Conservation (phyloP, 129 eudicot genomes). For the Rutidosis leptorrhynchoides region DNA sequence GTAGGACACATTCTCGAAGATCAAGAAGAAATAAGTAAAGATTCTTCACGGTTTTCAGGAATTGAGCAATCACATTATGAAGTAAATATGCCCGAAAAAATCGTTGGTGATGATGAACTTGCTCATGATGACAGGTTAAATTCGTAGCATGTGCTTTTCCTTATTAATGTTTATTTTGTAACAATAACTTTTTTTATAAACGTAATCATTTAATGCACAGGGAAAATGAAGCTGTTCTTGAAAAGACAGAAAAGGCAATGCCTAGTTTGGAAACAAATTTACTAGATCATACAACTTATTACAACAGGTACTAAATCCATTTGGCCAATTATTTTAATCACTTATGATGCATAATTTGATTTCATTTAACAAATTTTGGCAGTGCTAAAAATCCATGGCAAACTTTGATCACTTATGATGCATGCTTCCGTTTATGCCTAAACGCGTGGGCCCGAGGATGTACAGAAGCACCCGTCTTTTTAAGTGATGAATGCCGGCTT, state of each 20-base stretch:
- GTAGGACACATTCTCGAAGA: conserved; percentile 32
- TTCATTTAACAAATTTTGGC: conserved; percentile 28
- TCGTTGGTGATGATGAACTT: conserved; percentile 27
- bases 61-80: conserved; percentile 30
- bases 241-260: conserved; percentile 32
- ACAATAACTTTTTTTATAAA: background rate
- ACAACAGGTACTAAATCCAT: conserved; percentile 38
- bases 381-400: conserved; percentile 92
- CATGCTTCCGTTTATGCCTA: conserved; percentile 83
- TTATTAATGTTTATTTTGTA: conserved; percentile 2
- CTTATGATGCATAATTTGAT: background rate
- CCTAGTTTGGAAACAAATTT: conserved; percentile 37
- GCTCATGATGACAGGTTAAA: conserved; percentile 47
- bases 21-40: conserved; percentile 40
- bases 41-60: conserved; percentile 31
- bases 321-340: background rate
- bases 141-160: background rate
- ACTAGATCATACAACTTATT: conserved; percentile 41
- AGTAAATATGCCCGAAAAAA: conserved; percentile 36
- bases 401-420: conserved; percentile 81
- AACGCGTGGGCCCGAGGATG: conserved; percentile 89
- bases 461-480: conserved; percentile 80
- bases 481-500: conserved; percentile 73
- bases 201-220: conserved; percentile 40
- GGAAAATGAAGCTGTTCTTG: conserved; percentile 36